These are phyloP conservation scores for Ascoidea rubescens DNA, from an alignment of 805 yeast genomes.

Conservation along the genomic window DNA sequence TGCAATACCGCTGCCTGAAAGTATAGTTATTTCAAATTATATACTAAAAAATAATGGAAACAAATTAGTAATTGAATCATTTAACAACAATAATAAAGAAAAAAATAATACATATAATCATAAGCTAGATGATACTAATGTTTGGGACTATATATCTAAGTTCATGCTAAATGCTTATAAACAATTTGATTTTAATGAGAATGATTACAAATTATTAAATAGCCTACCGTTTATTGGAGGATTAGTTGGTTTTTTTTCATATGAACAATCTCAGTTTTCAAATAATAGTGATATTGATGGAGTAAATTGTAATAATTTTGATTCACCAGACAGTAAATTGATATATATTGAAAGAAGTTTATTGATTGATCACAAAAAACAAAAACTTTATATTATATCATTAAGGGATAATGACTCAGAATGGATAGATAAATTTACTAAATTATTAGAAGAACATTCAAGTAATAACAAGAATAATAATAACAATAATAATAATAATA, in stretches of 20 bases:
- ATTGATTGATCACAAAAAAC: constrained; percentile 32
- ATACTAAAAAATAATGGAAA: neutral
- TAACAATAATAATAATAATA: constrained; percentile 1
- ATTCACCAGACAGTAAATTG: constrained; percentile 62
- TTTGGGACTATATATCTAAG: constrained; percentile 40
- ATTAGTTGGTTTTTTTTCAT: constrained; percentile 69
- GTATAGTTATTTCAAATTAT: constrained; percentile 5
- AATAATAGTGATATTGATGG: constrained; percentile 9
- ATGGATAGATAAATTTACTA: constrained; percentile 21
- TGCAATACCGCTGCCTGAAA: constrained; percentile 44
- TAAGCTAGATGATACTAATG: constrained; percentile 12
- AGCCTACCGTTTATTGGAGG: constrained; percentile 85
- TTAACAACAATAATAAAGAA: neutral
- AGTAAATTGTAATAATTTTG: constrained; percentile 22
- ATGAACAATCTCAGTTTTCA: constrained; percentile 63
- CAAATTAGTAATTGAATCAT: neutral
- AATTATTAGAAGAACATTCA: constrained; percentile 3
- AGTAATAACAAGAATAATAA: neutral
- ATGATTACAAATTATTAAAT: no score
- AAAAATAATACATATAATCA: neutral
- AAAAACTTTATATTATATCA: constrained; percentile 37
- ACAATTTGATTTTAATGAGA: constrained; percentile 8
- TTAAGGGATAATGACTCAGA: constrained; percentile 24
- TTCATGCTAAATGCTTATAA: constrained; percentile 26
- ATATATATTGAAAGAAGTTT: constrained; percentile 57